phyloP scores from a whole-genome alignment of 371 early-diverging fungal genomes.

The Rhizopus sp. region DNA sequence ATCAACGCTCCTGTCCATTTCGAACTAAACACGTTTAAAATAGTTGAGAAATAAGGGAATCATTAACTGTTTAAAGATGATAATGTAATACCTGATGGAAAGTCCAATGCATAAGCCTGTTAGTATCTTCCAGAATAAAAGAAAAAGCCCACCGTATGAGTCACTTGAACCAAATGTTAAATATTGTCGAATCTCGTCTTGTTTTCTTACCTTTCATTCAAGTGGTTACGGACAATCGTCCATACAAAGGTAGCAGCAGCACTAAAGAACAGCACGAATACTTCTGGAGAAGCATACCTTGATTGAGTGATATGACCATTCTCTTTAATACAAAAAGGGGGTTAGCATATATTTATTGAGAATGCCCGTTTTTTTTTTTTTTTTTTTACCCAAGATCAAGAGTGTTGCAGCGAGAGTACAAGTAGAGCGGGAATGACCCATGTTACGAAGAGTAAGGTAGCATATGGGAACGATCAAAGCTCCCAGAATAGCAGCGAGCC shows the following conservation, averaged over 20 bases:
- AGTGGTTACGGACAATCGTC: constrained; percentile 14
- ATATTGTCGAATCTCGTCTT: neutral
- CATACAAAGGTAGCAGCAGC: constrained; percentile 21
- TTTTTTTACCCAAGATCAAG: constrained; percentile 32
- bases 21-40: constrained; percentile 12
- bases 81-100: constrained; percentile 52
- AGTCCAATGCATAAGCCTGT: constrained; percentile 56
- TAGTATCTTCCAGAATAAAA: constrained; percentile 64
- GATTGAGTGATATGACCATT: constrained; percentile 41
- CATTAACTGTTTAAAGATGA: constrained; percentile 53
- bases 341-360: neutral
- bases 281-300: constrained; percentile 30
- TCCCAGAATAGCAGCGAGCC: constrained; percentile 30
- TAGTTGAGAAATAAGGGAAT: constrained; percentile 60
- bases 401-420: constrained; percentile 36
- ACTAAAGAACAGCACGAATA: constrained; percentile 23
- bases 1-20: constrained; percentile 36
- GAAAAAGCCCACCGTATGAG: constrained; percentile 44
- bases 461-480: constrained; percentile 28
- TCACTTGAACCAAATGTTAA: constrained; percentile 10
- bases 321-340: constrained; percentile 8
- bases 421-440: constrained; percentile 31
- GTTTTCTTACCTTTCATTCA: constrained; percentile 23
- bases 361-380: too few relatives aligned
- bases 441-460: constrained; percentile 30